Base-by-base conservation (phyloP, 2,329 filamentous ascomycete genomes). In the Trichophyton equinum region DNA sequence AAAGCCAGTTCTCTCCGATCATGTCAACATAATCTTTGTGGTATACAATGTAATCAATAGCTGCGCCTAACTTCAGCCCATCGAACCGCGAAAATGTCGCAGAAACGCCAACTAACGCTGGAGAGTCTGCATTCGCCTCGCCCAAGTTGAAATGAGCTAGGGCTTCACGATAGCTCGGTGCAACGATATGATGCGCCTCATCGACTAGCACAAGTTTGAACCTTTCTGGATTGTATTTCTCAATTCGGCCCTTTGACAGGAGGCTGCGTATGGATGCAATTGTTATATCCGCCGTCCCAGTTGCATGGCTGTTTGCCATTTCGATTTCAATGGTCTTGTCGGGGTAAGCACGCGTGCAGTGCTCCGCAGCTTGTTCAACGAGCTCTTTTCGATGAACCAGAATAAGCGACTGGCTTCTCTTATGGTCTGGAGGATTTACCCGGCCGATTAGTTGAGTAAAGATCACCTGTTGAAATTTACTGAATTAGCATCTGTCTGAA, bases 121-220 rank as follows among this genome's bases (percentile, higher is more conserved):
- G 86, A 11, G 81, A 78, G 40, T 71, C 62, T 2, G 73, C 65
- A 64, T 75, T 78, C 33, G 71, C 61, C 2, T 73, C 66, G 64
- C 75, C 78, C 65, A 95, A 80, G 0, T 85, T 83, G 71, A 99
- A 95, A 72, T 97, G 84, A n/a, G 81, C 77, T 56, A 99, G 77
- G 0, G 85, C 81, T 47, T 82, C 80, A 64, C 95, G 79, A 69
- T 97, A 97, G 6, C 85, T 84, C 1, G 83, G 80, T 0, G 94
- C 88, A 51, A 96, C 91, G 59, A 97, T 95, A 73, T 99, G 94
- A 72, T 99, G 94, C 3, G 92, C 94, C 74, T 99, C 94, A 65
- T 99, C 94, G 3, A 99, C 92, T 2, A 99, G 80, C 0, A 99
- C 77, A 0, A 99, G 82, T 74, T 99, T 99, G 78, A 92, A 97